phyloP scores from a whole-genome alignment of 331 rosid species.

The Erythrophleum ivorense region DNA sequence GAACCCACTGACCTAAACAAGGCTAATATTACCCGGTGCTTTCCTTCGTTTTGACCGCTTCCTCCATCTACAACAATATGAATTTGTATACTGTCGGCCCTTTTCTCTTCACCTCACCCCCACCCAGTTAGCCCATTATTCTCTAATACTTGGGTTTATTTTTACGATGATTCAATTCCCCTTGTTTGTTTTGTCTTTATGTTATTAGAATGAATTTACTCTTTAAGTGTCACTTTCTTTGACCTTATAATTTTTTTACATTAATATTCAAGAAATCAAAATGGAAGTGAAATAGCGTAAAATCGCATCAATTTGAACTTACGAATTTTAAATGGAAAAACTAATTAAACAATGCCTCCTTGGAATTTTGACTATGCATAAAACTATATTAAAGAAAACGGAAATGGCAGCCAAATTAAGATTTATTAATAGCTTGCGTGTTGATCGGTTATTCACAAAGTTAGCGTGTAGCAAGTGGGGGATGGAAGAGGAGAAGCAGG shows the following conservation, averaged over 20 bases:
- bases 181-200: too few species aligned
- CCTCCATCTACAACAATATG: conserved; percentile 35
- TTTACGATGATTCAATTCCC: too few species aligned
- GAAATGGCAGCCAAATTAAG: background rate
- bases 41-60: conserved; percentile 45
- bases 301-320: background rate
- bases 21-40: conserved; percentile 43
- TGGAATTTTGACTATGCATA: background rate
- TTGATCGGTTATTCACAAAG: background rate
- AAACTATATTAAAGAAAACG: background rate
- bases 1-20: conserved; percentile 49
- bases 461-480: background rate
- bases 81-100: conserved; percentile 53
- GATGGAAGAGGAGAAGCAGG: background rate
- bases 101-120: conserved; percentile 40
- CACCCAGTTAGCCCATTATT: background rate
- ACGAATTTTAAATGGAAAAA: background rate
- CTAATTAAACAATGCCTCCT: background rate
- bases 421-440: background rate
- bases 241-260: background rate
- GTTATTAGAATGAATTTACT: too few species aligned
- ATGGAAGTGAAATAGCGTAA: background rate
- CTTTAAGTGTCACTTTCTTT: background rate
- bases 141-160: too few species aligned
- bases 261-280: background rate